Conservation (phyloP, 2,329 filamentous ascomycete species). For the Drechslerella dactyloides region DNA sequence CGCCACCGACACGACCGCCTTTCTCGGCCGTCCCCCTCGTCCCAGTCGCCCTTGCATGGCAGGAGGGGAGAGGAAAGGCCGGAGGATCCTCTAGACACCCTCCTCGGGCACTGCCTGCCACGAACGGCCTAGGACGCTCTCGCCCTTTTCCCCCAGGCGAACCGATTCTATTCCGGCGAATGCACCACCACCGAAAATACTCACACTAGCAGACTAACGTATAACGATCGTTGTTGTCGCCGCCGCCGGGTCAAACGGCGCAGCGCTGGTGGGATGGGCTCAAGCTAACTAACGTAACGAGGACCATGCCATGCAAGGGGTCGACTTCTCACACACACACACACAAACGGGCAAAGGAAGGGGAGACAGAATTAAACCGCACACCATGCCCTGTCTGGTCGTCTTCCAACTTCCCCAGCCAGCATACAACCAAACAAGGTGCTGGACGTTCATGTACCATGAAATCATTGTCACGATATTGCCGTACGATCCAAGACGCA, state of each 20-base stretch:
- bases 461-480: conserved; percentile 4
- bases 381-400: conserved; percentile 6
- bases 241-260: conserved; percentile 33
- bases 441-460: too few species aligned
- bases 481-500: background rate
- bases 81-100: background rate
- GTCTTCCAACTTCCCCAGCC: background rate
- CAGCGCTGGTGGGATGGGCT: conserved; percentile 6
- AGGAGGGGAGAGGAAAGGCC: background rate
- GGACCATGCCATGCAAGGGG: conserved; percentile 30
- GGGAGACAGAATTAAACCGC: background rate
- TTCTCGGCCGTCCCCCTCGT: background rate
- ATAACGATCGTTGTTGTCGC: conserved; percentile 13
- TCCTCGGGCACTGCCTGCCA: conserved; percentile 44
- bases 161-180: conserved; percentile 18
- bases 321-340: conserved; percentile 17
- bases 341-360: background rate
- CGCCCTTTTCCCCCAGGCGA: background rate
- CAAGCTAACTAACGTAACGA: too few species aligned
- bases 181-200: conserved; percentile 31
- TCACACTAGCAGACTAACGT: too few species aligned
- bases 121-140: conserved; percentile 36
- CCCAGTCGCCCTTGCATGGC: conserved; percentile 5
- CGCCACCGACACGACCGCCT: conserved; percentile 7
- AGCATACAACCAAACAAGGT: too few species aligned